These are phyloP conservation scores for Pulchroboletus neoregius DNA, from an alignment of 1,284 basidiomycete species.

Conservation along the genomic window DNA sequence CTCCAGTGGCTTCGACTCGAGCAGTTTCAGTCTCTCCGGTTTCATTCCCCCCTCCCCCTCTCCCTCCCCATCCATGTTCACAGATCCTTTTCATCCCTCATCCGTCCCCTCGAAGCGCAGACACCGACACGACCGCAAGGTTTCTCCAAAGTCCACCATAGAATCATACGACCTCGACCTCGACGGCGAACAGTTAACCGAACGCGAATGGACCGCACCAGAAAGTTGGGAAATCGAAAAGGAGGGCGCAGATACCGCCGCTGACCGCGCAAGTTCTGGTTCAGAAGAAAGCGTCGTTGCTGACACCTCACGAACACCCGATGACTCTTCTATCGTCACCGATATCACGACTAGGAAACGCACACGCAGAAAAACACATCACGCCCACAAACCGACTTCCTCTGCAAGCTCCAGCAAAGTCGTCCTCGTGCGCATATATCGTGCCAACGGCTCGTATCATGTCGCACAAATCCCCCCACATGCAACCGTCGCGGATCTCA, in stretches of 20 bases:
- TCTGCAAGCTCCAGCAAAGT: slow-evolving; percentile 19
- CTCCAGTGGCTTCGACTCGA: slow-evolving; percentile 23
- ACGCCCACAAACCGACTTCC: slow-evolving; percentile 17
- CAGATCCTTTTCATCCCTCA: slow-evolving; percentile 43
- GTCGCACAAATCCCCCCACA: slow-evolving; percentile 63
- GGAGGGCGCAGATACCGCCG: slow-evolving; percentile 21
- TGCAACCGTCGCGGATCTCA: slow-evolving; percentile 71
- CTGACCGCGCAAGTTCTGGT: slow-evolving; percentile 24
- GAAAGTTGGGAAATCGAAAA: slow-evolving; percentile 37
- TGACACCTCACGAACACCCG: slow-evolving; percentile 18
- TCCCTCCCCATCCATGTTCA: slow-evolving; percentile 37
- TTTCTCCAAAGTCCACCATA: slow-evolving; percentile 48
- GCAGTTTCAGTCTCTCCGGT: slow-evolving; percentile 17
- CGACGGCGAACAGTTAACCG: slow-evolving; percentile 7
- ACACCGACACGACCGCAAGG: slow-evolving; percentile 31
- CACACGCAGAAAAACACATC: slow-evolving; percentile 27
- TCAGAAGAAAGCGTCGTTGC: slow-evolving; percentile 30
- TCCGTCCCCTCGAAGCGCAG: slow-evolving; percentile 15
- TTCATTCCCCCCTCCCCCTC: slow-evolving; percentile 37
- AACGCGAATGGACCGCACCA: slow-evolving; percentile 31
- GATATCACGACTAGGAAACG: slow-evolving; percentile 20
- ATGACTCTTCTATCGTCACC: slow-evolving; percentile 15
- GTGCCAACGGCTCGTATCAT: slow-evolving; percentile 71
- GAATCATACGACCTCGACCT: slow-evolving; percentile 7
- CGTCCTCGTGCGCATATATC: slow-evolving; percentile 62